Evolutionary conservation across 495 filamentous ascomycete species (phyloP).

Genomic region (Penicillium alfredii): DNA sequence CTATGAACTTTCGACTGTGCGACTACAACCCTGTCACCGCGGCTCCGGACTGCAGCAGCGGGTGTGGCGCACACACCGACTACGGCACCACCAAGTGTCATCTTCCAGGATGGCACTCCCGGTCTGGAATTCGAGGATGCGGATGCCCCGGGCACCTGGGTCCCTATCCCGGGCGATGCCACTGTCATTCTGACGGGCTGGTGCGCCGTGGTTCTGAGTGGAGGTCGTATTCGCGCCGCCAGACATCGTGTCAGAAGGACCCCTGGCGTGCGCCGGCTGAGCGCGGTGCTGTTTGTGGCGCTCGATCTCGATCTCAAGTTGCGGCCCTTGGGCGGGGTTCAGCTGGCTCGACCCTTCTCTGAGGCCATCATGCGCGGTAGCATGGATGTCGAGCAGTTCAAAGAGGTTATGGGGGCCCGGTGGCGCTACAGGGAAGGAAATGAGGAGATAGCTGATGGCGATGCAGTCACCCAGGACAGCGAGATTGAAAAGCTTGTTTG

Average conservation of each 20-base stretch:
- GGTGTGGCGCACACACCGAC: slow-evolving; percentile 18
- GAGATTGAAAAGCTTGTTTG: no score
- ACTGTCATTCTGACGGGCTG: slow-evolving; percentile 16
- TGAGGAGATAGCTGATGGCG: slow-evolving; percentile 9
- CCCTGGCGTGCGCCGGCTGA: no score
- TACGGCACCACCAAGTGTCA: slow-evolving; percentile 17
- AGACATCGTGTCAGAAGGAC: slow-evolving; percentile 14
- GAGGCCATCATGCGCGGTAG: slow-evolving; percentile 8
- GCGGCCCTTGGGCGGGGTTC: no score
- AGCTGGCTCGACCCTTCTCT: no score
- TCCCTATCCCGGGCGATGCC: slow-evolving; percentile 14
- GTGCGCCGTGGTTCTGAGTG: slow-evolving; percentile 17
- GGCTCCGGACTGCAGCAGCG: slow-evolving; percentile 9
- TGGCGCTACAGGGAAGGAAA: slow-evolving; percentile 21
- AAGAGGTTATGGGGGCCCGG: slow-evolving; percentile 21
- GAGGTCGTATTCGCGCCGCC: slow-evolving; percentile 13
- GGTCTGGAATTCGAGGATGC: slow-evolving; percentile 18
- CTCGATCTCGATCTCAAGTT: no score
- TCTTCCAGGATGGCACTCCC: slow-evolving; percentile 19
- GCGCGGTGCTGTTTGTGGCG: no score
- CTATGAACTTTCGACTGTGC: slow-evolving; percentile 18
- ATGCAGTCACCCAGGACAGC: neutral
- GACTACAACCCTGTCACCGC: slow-evolving; percentile 13
- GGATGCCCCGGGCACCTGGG: slow-evolving; percentile 11
- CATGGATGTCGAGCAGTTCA: slow-evolving; percentile 16